These are phyloP conservation scores for Apium graveolens DNA, from an alignment of 129 eudicot genomes.

Conservation along the genomic window DNA sequence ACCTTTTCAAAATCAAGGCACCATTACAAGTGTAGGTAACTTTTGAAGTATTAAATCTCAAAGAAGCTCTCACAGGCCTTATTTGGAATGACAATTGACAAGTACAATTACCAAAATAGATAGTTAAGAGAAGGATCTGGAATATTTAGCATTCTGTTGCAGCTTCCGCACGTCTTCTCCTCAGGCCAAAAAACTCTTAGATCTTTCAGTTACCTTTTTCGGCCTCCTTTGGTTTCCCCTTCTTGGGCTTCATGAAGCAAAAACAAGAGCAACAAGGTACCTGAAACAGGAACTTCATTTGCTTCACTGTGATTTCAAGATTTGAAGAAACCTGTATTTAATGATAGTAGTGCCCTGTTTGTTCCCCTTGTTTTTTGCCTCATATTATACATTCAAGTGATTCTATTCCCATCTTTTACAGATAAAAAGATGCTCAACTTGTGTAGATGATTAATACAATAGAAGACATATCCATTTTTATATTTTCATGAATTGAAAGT, in stretches of 20 bases:
- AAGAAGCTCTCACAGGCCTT: neutral
- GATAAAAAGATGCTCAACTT: slow-evolving; percentile 22
- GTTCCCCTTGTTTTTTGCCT: slow-evolving; percentile 5
- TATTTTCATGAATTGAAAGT: slow-evolving; percentile 5
- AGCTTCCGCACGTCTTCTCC: neutral
- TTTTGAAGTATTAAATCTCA: neutral
- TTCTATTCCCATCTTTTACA: slow-evolving; percentile 10
- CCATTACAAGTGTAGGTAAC: slow-evolving; percentile 3
- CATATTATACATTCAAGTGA: neutral
- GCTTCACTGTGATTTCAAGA: neutral
- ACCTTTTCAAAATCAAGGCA: neutral
- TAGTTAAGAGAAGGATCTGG: neutral
- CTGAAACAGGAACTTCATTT: slow-evolving; percentile 38
- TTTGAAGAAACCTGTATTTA: neutral
- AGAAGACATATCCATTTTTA: neutral
- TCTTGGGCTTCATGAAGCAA: slow-evolving; percentile 31
- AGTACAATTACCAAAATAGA: neutral
- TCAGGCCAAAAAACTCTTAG: neutral
- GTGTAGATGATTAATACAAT: neutral
- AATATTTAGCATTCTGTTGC: slow-evolving; percentile 1
- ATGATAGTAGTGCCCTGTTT: neutral
- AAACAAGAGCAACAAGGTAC: slow-evolving; percentile 44
- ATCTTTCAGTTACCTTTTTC: slow-evolving; percentile 15
- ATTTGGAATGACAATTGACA: slow-evolving; percentile 1
- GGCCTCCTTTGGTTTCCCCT: slow-evolving; percentile 18